phyloP scores from a whole-genome alignment of 2,329 filamentous ascomycete species.

The Sporothrix mexicana region DNA sequence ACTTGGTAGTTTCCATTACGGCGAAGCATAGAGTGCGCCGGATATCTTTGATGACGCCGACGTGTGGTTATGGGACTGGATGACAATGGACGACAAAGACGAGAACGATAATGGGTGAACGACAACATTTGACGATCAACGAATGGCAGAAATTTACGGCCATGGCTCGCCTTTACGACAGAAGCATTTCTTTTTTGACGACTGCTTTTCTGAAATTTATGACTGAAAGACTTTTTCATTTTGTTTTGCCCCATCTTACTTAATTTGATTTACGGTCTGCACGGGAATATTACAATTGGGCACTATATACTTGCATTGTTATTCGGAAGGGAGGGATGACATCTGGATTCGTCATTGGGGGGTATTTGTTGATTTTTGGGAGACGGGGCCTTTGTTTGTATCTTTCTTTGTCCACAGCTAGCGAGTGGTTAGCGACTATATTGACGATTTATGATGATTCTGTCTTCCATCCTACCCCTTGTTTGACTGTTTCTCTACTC shows the following conservation, averaged over 20 bases:
- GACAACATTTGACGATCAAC: neutral
- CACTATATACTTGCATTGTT: neutral
- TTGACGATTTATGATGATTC: neutral
- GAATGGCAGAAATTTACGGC: neutral
- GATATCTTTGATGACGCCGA: neutral
- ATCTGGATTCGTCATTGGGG: neutral
- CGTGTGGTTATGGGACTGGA: neutral
- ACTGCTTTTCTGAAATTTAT: neutral
- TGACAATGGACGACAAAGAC: too few relatives aligned
- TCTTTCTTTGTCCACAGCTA: neutral
- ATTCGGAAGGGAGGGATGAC: neutral
- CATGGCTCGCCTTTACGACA: neutral
- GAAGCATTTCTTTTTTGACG: neutral
- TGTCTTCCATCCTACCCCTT: neutral
- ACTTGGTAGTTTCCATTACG: conserved; percentile 30
- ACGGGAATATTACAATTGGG: conserved; percentile 3
- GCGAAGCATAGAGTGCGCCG: conserved; percentile 30
- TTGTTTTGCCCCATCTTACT: neutral
- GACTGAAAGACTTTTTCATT: neutral
- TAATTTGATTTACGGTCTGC: neutral
- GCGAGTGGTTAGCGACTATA: neutral
- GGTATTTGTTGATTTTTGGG: neutral
- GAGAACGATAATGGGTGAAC: neutral
- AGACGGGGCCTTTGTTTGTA: neutral
- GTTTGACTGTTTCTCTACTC: neutral